Evolutionary conservation across 345 rosid genomes (phyloP).

Genomic region (Cardamine chenopodiifolia): DNA sequence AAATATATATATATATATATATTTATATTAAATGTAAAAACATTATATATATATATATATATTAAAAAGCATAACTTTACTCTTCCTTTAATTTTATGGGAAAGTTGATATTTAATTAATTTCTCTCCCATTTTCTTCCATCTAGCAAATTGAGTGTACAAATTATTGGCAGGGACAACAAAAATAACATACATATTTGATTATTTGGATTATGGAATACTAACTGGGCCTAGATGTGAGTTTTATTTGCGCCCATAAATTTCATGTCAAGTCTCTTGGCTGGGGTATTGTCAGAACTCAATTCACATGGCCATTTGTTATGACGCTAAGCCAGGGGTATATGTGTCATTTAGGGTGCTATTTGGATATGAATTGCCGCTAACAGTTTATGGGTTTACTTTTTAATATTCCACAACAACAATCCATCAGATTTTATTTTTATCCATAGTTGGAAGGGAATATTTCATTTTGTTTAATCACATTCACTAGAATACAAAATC

Average conservation of each 20-base stretch:
- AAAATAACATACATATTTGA: background rate
- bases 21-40: too few relatives aligned
- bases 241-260: constrained; percentile 35
- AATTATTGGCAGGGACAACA: too few relatives aligned
- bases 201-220: constrained; percentile 30
- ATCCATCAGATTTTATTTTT: background rate
- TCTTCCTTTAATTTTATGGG: too few relatives aligned
- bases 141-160: too few relatives aligned
- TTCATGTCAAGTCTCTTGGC: constrained; percentile 18
- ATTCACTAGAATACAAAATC: too few relatives aligned
- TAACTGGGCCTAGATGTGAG: constrained; percentile 18
- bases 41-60: too few relatives aligned
- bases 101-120: too few relatives aligned
- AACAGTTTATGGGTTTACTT: constrained; percentile 32
- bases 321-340: constrained; percentile 22
- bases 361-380: constrained; percentile 32
- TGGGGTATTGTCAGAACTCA: constrained; percentile 10
- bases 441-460: constrained; percentile 32
- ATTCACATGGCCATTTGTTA: constrained; percentile 22
- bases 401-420: constrained; percentile 26
- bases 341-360: background rate
- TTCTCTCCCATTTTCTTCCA: too few relatives aligned
- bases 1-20: too few relatives aligned
- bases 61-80: too few relatives aligned
- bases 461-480: constrained; percentile 21